Evolutionary conservation across 2,329 filamentous ascomycete species (phyloP).

Genomic region (Aspergillus jensenii): DNA sequence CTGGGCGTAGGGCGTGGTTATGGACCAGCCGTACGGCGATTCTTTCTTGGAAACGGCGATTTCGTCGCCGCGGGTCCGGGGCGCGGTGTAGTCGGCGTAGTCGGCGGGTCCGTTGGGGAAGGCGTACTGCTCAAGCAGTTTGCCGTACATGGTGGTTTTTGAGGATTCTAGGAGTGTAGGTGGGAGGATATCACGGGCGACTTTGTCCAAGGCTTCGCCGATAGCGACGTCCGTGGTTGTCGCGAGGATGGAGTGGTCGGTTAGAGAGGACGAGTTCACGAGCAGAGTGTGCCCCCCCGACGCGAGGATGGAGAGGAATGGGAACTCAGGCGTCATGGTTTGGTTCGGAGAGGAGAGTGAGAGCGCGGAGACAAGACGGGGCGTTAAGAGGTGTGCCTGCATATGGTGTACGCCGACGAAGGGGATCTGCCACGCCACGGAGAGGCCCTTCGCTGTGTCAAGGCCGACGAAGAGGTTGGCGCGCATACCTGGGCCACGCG

Average conservation of each 20-base stretch:
- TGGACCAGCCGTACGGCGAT: conserved; percentile 62
- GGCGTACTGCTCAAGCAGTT: conserved; percentile 74
- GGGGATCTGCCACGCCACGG: conserved; percentile 78
- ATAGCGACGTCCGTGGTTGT: conserved; percentile 78
- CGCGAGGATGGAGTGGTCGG: conserved; percentile 71
- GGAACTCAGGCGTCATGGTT: conserved; percentile 59
- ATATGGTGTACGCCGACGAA: conserved; percentile 91
- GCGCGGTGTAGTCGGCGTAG: conserved; percentile 56
- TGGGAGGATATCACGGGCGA: conserved; percentile 74
- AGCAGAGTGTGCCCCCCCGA: conserved; percentile 92
- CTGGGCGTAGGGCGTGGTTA: conserved; percentile 67
- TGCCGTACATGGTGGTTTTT: conserved; percentile 74
- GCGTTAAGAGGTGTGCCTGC: conserved; percentile 92
- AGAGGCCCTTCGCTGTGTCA: conserved; percentile 81
- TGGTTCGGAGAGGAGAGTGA: not conserved
- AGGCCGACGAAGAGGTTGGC: conserved; percentile 75
- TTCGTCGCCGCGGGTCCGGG: conserved; percentile 59
- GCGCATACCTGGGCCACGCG: conserved; percentile 85
- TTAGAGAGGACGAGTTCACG: conserved; percentile 68
- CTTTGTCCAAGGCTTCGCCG: conserved; percentile 87
- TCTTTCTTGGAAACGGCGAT: conserved; percentile 45
- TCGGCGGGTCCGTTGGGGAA: conserved; percentile 55
- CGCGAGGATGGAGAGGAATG: conserved; percentile 83
- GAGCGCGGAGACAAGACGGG: conserved; percentile 70
- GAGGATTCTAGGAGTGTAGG: conserved; percentile 52